Evolutionary conservation across 1,284 basidiomycete species (phyloP).

Genomic region (Pseudozyma hubeiensis): DNA sequence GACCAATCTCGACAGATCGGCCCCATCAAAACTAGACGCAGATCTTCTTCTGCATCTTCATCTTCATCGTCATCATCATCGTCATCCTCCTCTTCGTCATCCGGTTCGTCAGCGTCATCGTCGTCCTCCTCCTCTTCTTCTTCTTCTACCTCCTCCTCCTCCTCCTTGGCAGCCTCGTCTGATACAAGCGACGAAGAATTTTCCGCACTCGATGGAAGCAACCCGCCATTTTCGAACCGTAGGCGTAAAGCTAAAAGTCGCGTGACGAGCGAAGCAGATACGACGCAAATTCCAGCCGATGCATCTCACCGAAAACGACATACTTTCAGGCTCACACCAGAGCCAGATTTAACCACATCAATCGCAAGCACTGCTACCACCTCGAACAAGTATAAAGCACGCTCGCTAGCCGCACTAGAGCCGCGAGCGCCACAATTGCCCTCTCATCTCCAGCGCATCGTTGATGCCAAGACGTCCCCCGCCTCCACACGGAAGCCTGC

Average conservation of each 20-base stretch:
- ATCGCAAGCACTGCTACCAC: not conserved
- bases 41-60: constrained; percentile 2
- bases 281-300: not conserved
- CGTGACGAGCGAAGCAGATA: not conserved
- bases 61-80: constrained; percentile 5
- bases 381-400: not conserved
- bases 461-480: constrained; percentile 19
- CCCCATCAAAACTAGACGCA: not conserved
- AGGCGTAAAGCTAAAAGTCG: not conserved
- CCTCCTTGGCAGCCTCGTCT: constrained; percentile 9
- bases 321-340: constrained; percentile 30
- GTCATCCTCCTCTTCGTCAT: constrained; percentile 7
- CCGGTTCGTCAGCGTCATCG: constrained; percentile 9
- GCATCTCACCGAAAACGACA: constrained; percentile 7
- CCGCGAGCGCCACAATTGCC: constrained; percentile 7
- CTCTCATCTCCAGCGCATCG: constrained; percentile 25
- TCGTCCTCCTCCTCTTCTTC: constrained; percentile 25
- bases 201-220: constrained; percentile 7
- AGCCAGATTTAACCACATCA: constrained; percentile 4
- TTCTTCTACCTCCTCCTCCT: constrained; percentile 2
- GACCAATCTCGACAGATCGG: not conserved
- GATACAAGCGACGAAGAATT: constrained; percentile 13
- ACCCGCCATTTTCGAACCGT: not conserved
- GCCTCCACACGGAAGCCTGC: constrained; percentile 1
- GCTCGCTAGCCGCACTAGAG: constrained; percentile 6